Evolutionary conservation across 2,329 filamentous ascomycete genomes (phyloP), one percentile per base, ranked within the genome.

Genomic region (Aureobasidium zeae): DNA sequence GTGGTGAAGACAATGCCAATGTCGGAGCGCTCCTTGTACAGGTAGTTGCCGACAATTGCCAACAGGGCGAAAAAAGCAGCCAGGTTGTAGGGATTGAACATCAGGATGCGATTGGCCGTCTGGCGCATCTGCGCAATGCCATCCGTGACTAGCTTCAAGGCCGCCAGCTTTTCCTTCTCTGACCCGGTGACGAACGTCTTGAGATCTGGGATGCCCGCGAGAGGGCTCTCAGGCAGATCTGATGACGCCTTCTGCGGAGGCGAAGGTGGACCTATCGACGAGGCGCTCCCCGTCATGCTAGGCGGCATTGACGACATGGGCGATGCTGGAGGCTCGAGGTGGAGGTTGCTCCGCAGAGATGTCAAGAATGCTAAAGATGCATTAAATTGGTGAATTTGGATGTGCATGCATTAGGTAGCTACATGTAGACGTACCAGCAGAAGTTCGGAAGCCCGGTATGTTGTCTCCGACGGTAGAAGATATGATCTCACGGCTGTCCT

Each of bases 101-200:
- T 68, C 47, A 91, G 66, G 49, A 75, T 66, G 44, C 68, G 66
- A 30, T 78, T 75, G 15, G 83, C 77, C 7, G 73, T 65, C 58
- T 86, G 80, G 49, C 82, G 78, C 68, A 91, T 86, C 63, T 94
- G 82, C 25, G 85, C 83, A 37, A 93, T 76, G 47, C 81, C 86
- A 63, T 89, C 85, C 48, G 86, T 81, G 28, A 94, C 72, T 15
- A 94, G 74, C 50, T 75, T 74, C 39, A 94, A 69, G 13, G 81
- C 80, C 45, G 77, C 72, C 50, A 78, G 65, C 57, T 81, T 78
- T 59, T 87, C 81, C 39, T 69, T 58, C 37, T 75, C 66, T 37
- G 61, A 55, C 38, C 58, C 58, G 17, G 69, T 60, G 11, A 65
- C 60, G 52, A 77, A 74, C 39, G 83, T 77, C 38, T 72, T 74